Base-by-base conservation (phyloP, 345 rosid genomes). In the Camelina hispida region DNA sequence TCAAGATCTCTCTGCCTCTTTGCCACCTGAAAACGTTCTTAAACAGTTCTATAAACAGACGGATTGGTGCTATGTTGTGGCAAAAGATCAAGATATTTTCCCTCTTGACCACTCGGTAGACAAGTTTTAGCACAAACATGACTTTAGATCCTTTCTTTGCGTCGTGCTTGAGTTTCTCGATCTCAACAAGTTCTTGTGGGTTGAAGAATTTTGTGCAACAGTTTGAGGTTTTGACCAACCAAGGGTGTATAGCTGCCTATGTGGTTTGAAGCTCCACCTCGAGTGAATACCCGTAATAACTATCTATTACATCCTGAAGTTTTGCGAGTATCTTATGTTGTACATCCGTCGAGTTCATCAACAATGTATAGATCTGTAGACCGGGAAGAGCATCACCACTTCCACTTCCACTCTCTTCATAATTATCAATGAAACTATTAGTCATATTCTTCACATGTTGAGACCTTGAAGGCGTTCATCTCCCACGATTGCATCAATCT, bases 61-160 rank as follows among this genome's bases (percentile, higher is more conserved):
- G 54, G 44, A 95, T 95, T 15, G 99, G 99, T 0, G 99, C 99
- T 64, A 95, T 95, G 80, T 92, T 95, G 85, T 95, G 99, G 86
- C 98, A 95, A 66, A 95, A 95, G 16, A 92, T 85, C 55, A 95
- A 80, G 56, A 88, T 87, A 65, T 95, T 95, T 83, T 95, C 99
- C 56, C 83, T 82, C 73, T 79, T 82, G 60, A 92, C 84, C 55
- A 92, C 87, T 9, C 99, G 87, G 70, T 80, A 86, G 62, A 95
- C 88, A 4, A 95, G 90, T 72, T 91, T 92, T 71, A 95, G 67
- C 78, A 95, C 99, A 66, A 95, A 95, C 90, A 89, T 95, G 81
- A 95, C 93, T 75, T 95, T 95, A 7, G 99, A 89, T 68, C 97
- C 98, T 79, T 85, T 95, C 66, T 73, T 85, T 4, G 79, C 81